Conservation (phyloP, 169 alveolate genomes). For the Cryptosporidium sp. region DNA sequence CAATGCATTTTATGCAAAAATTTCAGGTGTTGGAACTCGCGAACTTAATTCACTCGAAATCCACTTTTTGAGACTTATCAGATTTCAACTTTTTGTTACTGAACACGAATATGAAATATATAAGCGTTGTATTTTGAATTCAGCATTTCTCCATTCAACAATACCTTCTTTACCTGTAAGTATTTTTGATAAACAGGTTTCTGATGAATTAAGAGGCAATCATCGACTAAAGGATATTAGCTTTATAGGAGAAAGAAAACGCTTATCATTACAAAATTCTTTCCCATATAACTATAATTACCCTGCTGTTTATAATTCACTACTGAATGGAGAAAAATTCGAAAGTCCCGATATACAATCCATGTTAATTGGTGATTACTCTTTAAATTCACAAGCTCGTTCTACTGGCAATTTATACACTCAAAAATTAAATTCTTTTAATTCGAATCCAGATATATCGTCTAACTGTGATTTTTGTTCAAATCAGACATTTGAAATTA, state of each 20-base stretch:
- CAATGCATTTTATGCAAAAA: conserved; percentile 90
- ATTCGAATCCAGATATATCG: background rate
- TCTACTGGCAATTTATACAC: background rate
- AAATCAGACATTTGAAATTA: background rate
- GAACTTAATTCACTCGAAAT: conserved; percentile 92
- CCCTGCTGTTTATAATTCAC: background rate
- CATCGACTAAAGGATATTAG: background rate
- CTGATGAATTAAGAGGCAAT: background rate
- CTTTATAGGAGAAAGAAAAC: background rate
- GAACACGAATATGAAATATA: conserved; percentile 89
- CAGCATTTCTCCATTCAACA: background rate
- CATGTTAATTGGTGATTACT: background rate
- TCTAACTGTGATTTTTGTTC: background rate
- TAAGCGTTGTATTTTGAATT: conserved; percentile 65
- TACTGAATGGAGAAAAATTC: background rate
- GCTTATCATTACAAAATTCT: background rate
- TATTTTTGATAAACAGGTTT: conserved; percentile 13
- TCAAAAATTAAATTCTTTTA: background rate
- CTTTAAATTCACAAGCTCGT: background rate
- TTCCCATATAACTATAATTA: conserved; percentile 2
- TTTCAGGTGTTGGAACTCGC: conserved; percentile 92
- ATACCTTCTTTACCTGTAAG: conserved; percentile 27
- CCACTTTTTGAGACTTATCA: conserved; percentile 86
- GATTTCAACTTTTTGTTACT: conserved; percentile 88
- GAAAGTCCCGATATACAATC: background rate